Base-by-base conservation (phyloP, 805 yeast species). In the Starmera amethionina region DNA sequence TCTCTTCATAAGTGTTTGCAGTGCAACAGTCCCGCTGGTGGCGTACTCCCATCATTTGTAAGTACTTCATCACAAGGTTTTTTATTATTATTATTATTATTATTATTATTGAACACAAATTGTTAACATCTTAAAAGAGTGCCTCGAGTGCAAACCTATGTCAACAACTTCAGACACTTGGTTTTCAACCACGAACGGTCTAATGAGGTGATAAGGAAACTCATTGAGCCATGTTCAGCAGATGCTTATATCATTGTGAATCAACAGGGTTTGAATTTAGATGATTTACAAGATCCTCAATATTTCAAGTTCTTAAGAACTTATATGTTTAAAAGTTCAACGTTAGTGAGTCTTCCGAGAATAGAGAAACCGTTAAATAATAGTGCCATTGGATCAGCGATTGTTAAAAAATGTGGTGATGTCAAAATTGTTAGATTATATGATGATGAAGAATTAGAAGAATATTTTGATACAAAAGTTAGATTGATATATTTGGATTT, bases 401-500 rank as follows among this genome's bases (percentile, higher is more conserved):
- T 77, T 29, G 62, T 63, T 35, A 58, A 58, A 18, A 69, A 68
- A 15, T 82, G 89, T 58, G 64, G 67, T 30, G 80, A 83, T 2
- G 64, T 67, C 39, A 54, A 63, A 2, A 51, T 75, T 35, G 50
- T 49, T 25, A 63, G 72, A 10, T 62, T 63, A 6, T 63, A 68
- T 19, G 60, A 64, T 34, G 56, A 63, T 4, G 76, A 70, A 7
- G 74, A 66, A 41, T 67, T 73, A 19, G 72, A 74, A 12, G 59
- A 67, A 3, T 84, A 82, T 56, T 67, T 74, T 32, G 95, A 86
- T 52, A 62, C 77, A 1, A 60, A 72, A 22, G 76, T 74, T 18
- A 67, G 94, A 45, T 70, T 85, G 11, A 72, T 90, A 27, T 61
- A 68, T 14, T 60, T 88, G 9, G 68, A 78, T 32, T 67, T 82